phyloP scores from a whole-genome alignment of 1,139 yeast genomes.

The Candida neerlandica region DNA sequence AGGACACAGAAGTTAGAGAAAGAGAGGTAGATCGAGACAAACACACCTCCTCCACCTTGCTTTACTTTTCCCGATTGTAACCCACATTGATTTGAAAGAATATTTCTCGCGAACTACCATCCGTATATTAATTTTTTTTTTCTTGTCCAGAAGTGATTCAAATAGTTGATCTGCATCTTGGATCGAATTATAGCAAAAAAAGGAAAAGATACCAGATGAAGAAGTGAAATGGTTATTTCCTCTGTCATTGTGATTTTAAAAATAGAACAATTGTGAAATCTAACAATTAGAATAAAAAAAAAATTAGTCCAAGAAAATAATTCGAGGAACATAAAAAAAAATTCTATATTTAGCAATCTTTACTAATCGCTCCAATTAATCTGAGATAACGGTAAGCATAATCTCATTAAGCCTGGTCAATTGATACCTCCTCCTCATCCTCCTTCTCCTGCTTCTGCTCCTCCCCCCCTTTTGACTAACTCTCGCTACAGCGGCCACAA shows the following conservation, averaged over 20 bases:
- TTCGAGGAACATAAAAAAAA: background rate
- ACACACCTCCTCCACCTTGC: too few species aligned
- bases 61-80: too few species aligned
- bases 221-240: background rate
- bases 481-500: too few species aligned
- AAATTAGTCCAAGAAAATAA: background rate
- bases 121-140: background rate
- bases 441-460: too few species aligned
- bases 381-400: background rate
- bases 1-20: too few species aligned
- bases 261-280: background rate
- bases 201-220: background rate
- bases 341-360: conserved; percentile 1
- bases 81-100: too few species aligned
- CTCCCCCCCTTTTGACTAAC: too few species aligned
- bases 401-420: background rate
- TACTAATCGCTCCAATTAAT: background rate
- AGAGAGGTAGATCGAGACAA: too few species aligned
- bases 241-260: background rate
- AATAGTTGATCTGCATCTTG: background rate
- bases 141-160: background rate
- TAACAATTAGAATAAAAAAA: background rate
- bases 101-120: too few species aligned
- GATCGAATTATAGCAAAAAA: background rate
- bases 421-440: too few species aligned